Evolutionary conservation across 75 land plant species (phyloP).

Genomic region (Chamaecyparis obtusa): DNA sequence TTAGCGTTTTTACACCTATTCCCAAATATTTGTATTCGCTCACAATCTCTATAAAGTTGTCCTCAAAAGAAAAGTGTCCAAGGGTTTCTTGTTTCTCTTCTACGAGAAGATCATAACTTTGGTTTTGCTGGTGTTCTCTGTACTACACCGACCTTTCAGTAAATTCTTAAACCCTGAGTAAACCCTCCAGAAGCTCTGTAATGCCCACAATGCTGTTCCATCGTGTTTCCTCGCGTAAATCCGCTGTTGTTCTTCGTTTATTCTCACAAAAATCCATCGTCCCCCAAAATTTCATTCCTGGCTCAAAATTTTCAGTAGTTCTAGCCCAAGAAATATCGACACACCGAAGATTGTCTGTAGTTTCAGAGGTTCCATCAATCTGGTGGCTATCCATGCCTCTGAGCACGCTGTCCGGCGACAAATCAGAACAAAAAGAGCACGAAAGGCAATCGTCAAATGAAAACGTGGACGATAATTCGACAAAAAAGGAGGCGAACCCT

Average conservation of each 20-base stretch:
- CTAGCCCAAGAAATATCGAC: neutral
- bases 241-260: neutral
- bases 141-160: too few relatives aligned
- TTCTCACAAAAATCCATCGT: neutral
- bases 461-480: neutral
- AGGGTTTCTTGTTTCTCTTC: too few relatives aligned
- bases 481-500: neutral
- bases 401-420: neutral
- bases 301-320: neutral
- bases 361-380: neutral
- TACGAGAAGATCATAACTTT: too few relatives aligned
- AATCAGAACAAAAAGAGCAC: neutral
- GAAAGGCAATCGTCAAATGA: neutral
- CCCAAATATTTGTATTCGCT: too few relatives aligned
- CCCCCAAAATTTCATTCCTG: neutral
- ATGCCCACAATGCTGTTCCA: neutral
- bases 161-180: neutral
- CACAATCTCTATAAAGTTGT: too few relatives aligned
- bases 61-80: too few relatives aligned
- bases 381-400: neutral
- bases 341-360: neutral
- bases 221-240: neutral
- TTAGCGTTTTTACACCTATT: too few relatives aligned
- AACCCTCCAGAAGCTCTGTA: neutral
- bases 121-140: too few relatives aligned